Percentiles rank a stretch among this genome's conserved stretches.
phyloP scores from a whole-genome alignment of 2,329 filamentous ascomycete genomes.

The Thelonectria olida region DNA sequence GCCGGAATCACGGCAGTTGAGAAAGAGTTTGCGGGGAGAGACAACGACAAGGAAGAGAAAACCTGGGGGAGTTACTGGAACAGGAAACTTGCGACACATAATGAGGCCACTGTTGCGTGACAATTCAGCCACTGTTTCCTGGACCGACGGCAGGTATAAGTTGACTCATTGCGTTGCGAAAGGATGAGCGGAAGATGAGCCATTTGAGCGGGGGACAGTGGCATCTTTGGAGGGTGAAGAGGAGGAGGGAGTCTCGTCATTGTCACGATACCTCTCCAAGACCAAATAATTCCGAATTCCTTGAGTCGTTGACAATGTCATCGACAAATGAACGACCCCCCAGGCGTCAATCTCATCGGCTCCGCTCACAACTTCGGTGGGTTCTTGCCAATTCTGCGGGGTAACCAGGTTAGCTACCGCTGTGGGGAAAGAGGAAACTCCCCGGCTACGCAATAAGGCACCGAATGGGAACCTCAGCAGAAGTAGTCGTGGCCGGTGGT shows the following conservation, averaged over 20 bases:
- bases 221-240: too few relatives aligned
- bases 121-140: constrained; percentile 18
- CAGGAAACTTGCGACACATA: neutral
- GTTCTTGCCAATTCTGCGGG: neutral
- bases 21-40: neutral
- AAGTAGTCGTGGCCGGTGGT: neutral
- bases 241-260: too few relatives aligned
- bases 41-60: neutral
- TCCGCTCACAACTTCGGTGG: constrained; percentile 13
- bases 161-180: neutral
- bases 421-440: constrained; percentile 23
- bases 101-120: constrained; percentile 18
- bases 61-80: neutral
- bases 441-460: neutral
- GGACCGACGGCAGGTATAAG: constrained; percentile 11
- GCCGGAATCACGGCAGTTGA: neutral
- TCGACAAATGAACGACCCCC: too few relatives aligned
- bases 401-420: constrained; percentile 15
- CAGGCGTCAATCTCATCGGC: constrained; percentile 10
- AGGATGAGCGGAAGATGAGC: neutral
- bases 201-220: neutral
- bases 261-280: too few relatives aligned
- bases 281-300: too few relatives aligned
- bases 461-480: neutral
- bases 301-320: too few relatives aligned